Conservation (phyloP, 2,329 filamentous ascomycete genomes). For the Colletotrichum cereale region DNA sequence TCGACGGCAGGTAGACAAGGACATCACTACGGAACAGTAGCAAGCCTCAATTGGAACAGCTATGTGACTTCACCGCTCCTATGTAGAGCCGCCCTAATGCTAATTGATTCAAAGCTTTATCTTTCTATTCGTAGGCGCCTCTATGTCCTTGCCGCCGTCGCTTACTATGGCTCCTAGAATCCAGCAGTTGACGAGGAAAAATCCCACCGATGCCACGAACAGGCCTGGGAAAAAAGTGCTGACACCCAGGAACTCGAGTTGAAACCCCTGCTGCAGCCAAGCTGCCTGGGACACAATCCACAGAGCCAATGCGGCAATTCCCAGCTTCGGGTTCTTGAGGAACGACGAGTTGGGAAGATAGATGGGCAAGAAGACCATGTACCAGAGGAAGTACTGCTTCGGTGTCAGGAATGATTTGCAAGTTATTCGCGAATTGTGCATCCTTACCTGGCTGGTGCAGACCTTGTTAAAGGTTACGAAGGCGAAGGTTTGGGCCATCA, state of each 20-base stretch:
- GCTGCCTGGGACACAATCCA: conserved; percentile 83
- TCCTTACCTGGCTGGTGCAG: conserved; percentile 90
- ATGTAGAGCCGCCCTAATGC: not conserved
- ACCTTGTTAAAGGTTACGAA: conserved; percentile 99
- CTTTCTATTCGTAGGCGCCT: not conserved
- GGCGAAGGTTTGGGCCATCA: conserved; percentile 96
- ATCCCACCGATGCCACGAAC: conserved; percentile 79
- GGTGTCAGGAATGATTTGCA: conserved; percentile 36
- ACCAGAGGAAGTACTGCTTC: conserved; percentile 95
- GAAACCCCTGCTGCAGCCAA: conserved; percentile 82
- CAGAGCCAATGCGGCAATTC: conserved; percentile 72
- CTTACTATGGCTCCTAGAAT: conserved; percentile 83
- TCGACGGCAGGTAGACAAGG: not conserved
- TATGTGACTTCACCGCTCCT: too few relatives aligned
- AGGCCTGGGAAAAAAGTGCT: conserved; percentile 90
- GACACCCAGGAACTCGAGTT: conserved; percentile 81
- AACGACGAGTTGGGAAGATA: conserved; percentile 88
- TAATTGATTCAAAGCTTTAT: not conserved
- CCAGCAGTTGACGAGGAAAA: conserved; percentile 90
- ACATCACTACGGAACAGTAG: not conserved
- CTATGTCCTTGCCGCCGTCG: conserved; percentile 65
- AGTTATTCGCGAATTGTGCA: conserved; percentile 8
- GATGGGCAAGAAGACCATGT: conserved; percentile 91
- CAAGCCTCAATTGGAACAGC: not conserved
- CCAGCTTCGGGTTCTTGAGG: conserved; percentile 69